Conservation (phyloP, 2,329 filamentous ascomycete genomes). For the Sporothrix brunneoviolacea region DNA sequence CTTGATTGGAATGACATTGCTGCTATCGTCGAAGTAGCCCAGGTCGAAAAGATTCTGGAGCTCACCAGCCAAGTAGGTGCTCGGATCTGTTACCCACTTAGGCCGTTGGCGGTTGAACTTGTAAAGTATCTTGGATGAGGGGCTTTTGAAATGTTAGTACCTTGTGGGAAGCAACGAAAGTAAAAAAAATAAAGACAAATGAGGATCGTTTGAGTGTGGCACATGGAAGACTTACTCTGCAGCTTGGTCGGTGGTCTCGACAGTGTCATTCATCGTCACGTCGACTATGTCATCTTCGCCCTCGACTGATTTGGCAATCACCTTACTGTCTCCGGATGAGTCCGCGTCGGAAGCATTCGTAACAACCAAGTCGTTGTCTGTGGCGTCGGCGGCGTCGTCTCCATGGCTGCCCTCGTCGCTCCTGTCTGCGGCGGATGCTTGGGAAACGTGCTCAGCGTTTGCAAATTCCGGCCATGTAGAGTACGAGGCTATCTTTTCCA, state of each 20-base stretch:
- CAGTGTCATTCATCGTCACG: constrained; percentile 64
- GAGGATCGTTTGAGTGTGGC: too few relatives aligned
- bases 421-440: not conserved
- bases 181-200: too few relatives aligned
- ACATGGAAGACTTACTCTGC: constrained; percentile 29
- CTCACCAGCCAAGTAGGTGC: constrained; percentile 52
- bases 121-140: constrained; percentile 30
- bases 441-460: constrained; percentile 42
- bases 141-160: constrained; percentile 13
- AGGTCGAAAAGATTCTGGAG: constrained; percentile 72
- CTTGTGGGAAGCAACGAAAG: too few relatives aligned
- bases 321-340: constrained; percentile 60
- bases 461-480: constrained; percentile 63
- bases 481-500: constrained; percentile 68
- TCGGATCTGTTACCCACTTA: constrained; percentile 43
- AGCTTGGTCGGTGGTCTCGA: constrained; percentile 20
- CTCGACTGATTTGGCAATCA: constrained; percentile 72
- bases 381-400: constrained; percentile 6
- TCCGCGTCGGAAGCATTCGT: constrained; percentile 58
- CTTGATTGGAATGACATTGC: constrained; percentile 60
- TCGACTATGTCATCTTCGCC: constrained; percentile 89
- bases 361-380: constrained; percentile 62
- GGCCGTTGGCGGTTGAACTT: constrained; percentile 45
- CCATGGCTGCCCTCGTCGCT: not conserved
- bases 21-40: constrained; percentile 54